phyloP scores from a whole-genome alignment of 768 basidiomycete species.

The Gloeostereum incarnatum region DNA sequence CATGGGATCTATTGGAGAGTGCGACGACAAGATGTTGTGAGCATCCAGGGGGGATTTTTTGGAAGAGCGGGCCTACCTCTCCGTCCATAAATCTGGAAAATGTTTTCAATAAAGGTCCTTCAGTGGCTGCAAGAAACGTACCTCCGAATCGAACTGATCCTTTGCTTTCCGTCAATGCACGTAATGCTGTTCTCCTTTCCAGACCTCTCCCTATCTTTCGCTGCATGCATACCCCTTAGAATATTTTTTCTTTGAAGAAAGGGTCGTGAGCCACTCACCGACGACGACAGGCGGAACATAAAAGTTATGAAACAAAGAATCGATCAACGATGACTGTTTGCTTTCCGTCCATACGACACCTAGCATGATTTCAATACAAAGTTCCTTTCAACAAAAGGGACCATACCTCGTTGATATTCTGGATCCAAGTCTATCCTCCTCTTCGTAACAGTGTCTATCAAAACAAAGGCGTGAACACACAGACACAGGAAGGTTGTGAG shows the following conservation, averaged over 20 bases:
- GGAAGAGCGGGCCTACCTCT: conserved; percentile 26
- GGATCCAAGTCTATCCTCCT: conserved; percentile 47
- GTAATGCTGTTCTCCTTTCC: conserved; percentile 24
- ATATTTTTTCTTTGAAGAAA: conserved; percentile 1
- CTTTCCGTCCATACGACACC: conserved; percentile 57
- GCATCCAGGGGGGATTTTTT: no score
- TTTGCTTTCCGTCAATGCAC: conserved; percentile 71
- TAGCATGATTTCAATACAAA: conserved; percentile 12
- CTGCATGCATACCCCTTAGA: conserved; percentile 33
- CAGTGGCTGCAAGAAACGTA: conserved; percentile 13
- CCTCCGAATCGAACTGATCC: conserved; percentile 58
- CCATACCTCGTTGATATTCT: conserved; percentile 55
- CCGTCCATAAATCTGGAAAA: conserved; percentile 42
- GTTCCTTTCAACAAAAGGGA: background rate
- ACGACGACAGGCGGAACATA: conserved; percentile 64
- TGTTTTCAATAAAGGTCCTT: conserved; percentile 2
- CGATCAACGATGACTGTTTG: conserved; percentile 54
- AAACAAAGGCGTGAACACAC: no score
- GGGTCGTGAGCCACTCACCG: conserved; percentile 24
- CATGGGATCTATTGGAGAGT: conserved; percentile 27
- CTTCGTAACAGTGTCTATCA: conserved; percentile 10
- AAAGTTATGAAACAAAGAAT: conserved; percentile 55
- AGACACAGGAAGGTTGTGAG: no score
- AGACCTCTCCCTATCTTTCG: conserved; percentile 25
- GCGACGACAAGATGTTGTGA: background rate